A percentile compares a stretch with the other conserved stretches of the same genome.
phyloP scores from a whole-genome alignment of 176 grass and related monocot species.

The Pontederia paniculata region DNA sequence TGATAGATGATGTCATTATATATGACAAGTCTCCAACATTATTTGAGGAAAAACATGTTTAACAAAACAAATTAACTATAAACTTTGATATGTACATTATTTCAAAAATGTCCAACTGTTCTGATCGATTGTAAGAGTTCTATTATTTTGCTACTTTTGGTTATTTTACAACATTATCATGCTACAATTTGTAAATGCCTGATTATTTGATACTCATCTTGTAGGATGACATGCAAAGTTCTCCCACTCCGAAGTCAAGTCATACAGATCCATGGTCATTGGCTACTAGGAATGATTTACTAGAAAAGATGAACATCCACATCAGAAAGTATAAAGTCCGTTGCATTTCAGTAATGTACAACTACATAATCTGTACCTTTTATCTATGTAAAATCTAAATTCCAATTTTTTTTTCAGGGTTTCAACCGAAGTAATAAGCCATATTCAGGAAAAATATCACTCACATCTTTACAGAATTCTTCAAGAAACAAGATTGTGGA shows the following conservation, averaged over 20 bases:
- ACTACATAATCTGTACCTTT: not conserved
- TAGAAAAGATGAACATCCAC: slow-evolving; percentile 33
- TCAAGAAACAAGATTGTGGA: slow-evolving; percentile 65
- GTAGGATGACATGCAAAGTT: slow-evolving; percentile 27
- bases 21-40: no score
- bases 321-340: slow-evolving; percentile 64
- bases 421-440: slow-evolving; percentile 62
- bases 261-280: slow-evolving; percentile 61
- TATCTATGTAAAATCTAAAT: slow-evolving; percentile 4
- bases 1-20: no score
- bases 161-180: not conserved
- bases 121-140: not conserved
- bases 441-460: slow-evolving; percentile 65
- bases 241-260: slow-evolving; percentile 27
- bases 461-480: slow-evolving; percentile 51
- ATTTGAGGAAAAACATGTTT: no score
- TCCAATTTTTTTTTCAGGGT: slow-evolving; percentile 46
- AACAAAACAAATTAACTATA: no score
- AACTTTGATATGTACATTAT: no score
- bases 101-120: no score
- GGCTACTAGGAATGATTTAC: slow-evolving; percentile 36
- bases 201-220: slow-evolving; percentile 20
- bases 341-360: not conserved
- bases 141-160: slow-evolving; percentile 15
- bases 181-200: not conserved